Base-by-base conservation (phyloP, 1,284 basidiomycete species). In the Volvariella surrecta region DNA sequence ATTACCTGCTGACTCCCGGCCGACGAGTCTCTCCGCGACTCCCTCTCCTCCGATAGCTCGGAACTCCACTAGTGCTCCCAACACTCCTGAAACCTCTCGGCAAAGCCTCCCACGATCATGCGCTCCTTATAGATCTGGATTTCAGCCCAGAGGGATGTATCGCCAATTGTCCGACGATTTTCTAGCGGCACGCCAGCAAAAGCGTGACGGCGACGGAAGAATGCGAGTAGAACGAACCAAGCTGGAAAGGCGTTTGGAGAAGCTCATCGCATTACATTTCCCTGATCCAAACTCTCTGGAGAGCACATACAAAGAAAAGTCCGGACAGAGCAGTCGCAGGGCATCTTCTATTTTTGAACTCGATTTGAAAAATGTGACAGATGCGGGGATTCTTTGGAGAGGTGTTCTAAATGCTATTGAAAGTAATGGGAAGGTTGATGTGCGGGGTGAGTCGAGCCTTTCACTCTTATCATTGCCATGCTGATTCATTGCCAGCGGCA, bases 211-310 rank as follows among this genome's bases (percentile, higher is more conserved):
- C n/a, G 71, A 74, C 21, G 57, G 55, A 15, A 55, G 59, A 43
- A 62, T 60, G 39, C 75, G 82, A 19, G 71, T 88, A 34, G 89
- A 94, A 57, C 76, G 82, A 34, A 84, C 87, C 20, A 78, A 92
- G 48, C 63, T 93, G 4, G 84, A 87, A 50, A 69, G 90, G 42
- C 71, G 90, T 28, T 71, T 93, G 45, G 89, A 91, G 56, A 94
- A 94, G 67, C 71, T 93, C 32, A 82, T 93, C 43, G 71, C 75
- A 41, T 64, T 94, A 4, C 90, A 94, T 61, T 94, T 94, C 54
- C 79, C 86, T 39, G 46, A 40, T 13, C 39, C 40, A 13, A 22
- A 54, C 3, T 50, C 54, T 20, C 46, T 42, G 21, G 48, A 53
- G 20, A 40, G 47, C 32, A 48, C 48, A 15, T 37, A 28, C 9